A percentile compares a stretch with the other conserved stretches of the same genome.
Conservation (phyloP, 1,284 basidiomycete genomes). For the Trichosporon faecale region DNA sequence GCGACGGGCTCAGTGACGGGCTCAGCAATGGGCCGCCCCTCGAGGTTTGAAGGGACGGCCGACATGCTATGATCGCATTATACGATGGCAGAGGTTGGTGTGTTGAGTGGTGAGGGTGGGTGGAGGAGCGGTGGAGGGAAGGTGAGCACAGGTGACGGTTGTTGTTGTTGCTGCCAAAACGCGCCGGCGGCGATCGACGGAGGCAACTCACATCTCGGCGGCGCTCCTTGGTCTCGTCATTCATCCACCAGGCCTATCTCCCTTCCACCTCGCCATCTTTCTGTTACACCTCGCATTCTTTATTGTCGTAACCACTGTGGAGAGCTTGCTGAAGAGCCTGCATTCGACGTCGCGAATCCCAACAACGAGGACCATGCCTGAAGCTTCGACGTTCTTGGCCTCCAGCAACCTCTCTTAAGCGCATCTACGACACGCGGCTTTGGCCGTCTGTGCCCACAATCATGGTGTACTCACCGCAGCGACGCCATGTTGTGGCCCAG, state of each 20-base stretch:
- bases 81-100: neutral
- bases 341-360: neutral
- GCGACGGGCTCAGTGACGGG: neutral
- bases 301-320: neutral
- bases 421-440: neutral
- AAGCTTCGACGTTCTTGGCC: neutral
- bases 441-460: neutral
- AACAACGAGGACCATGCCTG: neutral
- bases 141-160: neutral
- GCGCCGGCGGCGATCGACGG: slow-evolving; percentile 10
- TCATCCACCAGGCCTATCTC: neutral
- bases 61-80: slow-evolving; percentile 8
- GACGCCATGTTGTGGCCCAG: slow-evolving; percentile 44
- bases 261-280: neutral
- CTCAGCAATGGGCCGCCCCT: slow-evolving; percentile 7
- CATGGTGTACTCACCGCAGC: slow-evolving; percentile 45
- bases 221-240: neutral
- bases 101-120: neutral
- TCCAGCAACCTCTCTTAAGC: neutral
- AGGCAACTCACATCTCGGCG: neutral
- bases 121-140: neutral
- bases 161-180: slow-evolving; percentile 12
- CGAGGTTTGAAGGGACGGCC: slow-evolving; percentile 4
- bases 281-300: neutral
- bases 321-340: neutral